phyloP scores from a whole-genome alignment of 2,329 filamentous ascomycete genomes.

The Gliomastix tumulicola region DNA sequence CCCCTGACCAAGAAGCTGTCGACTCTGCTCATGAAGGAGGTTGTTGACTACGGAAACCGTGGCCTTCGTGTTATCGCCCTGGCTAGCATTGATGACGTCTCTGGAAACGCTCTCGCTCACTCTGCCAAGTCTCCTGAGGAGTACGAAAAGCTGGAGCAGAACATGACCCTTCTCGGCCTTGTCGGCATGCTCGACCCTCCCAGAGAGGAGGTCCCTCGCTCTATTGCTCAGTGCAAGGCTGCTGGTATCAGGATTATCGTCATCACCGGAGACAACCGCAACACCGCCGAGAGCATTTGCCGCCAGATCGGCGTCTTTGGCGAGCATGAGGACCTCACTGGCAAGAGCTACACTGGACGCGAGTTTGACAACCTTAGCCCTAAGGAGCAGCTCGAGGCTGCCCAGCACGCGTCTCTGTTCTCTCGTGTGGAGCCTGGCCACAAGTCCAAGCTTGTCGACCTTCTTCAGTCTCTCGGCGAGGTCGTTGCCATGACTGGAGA shows the following conservation, averaged over 20 bases:
- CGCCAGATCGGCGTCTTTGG: constrained; percentile 94
- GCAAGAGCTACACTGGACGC: constrained; percentile 92
- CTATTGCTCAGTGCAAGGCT: constrained; percentile 82
- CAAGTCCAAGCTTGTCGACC: constrained; percentile 96
- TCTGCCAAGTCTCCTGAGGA: constrained; percentile 77
- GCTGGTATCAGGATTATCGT: constrained; percentile 96
- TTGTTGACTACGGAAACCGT: constrained; percentile 83
- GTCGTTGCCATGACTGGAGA: constrained; percentile 99
- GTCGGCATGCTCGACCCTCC: constrained; percentile 97
- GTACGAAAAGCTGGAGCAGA: constrained; percentile 83
- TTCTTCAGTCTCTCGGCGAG: constrained; percentile 85
- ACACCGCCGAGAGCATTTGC: constrained; percentile 96
- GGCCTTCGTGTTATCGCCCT: constrained; percentile 93
- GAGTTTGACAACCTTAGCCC: constrained; percentile 85
- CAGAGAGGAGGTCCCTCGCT: constrained; percentile 79
- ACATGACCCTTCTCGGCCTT: constrained; percentile 88
- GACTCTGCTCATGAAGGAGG: constrained; percentile 66
- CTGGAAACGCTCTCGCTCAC: constrained; percentile 60
- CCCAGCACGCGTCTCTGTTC: constrained; percentile 82
- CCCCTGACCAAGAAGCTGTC: constrained; percentile 62
- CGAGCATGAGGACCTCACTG: constrained; percentile 69
- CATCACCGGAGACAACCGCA: constrained; percentile 96
- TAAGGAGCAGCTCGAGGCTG: constrained; percentile 74
- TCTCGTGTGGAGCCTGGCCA: constrained; percentile 92
- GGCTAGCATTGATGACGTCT: constrained; percentile 73